Evolutionary conservation across 805 yeast genomes (phyloP), one percentile per base, ranked within the genome.

Genomic region (Jamesozyma hellenica): DNA sequence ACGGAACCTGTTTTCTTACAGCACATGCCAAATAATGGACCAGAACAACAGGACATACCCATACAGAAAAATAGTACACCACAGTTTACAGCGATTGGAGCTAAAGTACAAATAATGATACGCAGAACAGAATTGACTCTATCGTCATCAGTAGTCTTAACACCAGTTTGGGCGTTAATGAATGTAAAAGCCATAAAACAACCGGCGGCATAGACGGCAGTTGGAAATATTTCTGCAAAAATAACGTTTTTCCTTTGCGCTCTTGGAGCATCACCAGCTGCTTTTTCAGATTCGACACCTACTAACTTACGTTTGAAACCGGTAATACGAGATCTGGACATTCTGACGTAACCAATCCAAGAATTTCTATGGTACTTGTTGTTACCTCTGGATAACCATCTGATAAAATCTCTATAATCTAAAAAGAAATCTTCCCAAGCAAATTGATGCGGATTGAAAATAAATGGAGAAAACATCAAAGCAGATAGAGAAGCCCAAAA

Each of bases 371-470:
- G 90, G 80, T 85, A 82, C 61, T 81, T 79, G 52, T 82, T 78
- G 67, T 82, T 82, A 74, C 94, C 94, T 71, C 92, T 79, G n/a
- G 86, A 77, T 56, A 82, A 68, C 94, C 94, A 82, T 68, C 85
- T 75, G 56, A 88, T 80, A 66, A 75, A 92, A 59, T 86, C 95
- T 64, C 95, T 77, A 75, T 92, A 92, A 64, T 92, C 98, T 61
- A 90, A 77, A 67, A 90, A 86, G 76, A 82, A 90, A 66, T 88
- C 96, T 60, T 80, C 83, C 88, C 94, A 82, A 38, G 96, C 78
- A 64, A 88, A 92, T 70, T 92, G 97, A 67, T 90, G 96, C 35
- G 98, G 98, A 67, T 92, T 92, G 77, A 86, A 92, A 45, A 92
- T 58, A 63, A 90, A 87, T 55, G 98, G 98, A 36, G 97, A 81